Conservation (phyloP, 805 yeast genomes). For the Metschnikowia shivogae region DNA sequence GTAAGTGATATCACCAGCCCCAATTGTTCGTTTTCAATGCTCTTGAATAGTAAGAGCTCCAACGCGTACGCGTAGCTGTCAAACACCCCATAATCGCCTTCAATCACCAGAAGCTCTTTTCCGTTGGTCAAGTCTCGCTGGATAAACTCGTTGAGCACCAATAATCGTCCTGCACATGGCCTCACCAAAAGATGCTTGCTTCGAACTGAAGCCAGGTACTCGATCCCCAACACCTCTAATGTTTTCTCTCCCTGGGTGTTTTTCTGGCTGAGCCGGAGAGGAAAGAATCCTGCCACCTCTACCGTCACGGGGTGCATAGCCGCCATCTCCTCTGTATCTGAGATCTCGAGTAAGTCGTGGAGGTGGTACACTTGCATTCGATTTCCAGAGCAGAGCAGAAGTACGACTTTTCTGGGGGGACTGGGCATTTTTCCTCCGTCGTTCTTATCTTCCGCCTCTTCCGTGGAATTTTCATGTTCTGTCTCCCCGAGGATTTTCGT, state of each 20-base stretch:
- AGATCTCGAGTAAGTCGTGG: conserved; percentile 23
- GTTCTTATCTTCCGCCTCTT: conserved; percentile 5
- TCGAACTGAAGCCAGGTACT: conserved; percentile 28
- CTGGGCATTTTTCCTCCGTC: too few species aligned
- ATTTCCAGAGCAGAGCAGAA: conserved; percentile 39
- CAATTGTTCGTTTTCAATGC: conserved; percentile 12
- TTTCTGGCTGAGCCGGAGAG: conserved; percentile 9
- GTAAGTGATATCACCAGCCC: conserved; percentile 17
- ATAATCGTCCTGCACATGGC: conserved; percentile 33
- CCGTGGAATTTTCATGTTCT: too few species aligned
- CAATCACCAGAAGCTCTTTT: conserved; percentile 23
- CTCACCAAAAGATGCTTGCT: conserved; percentile 29
- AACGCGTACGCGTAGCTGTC: conserved; percentile 46
- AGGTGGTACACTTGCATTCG: conserved; percentile 27
- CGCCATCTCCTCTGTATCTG: conserved; percentile 3
- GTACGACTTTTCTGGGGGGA: not conserved
- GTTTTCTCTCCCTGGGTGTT: conserved; percentile 12
- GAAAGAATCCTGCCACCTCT: conserved; percentile 4
- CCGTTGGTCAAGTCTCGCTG: conserved; percentile 38
- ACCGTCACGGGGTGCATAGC: not conserved
- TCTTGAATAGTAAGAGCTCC: conserved; percentile 44
- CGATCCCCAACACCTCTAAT: conserved; percentile 41
- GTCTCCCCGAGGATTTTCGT: conserved; percentile 12
- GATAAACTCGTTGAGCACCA: conserved; percentile 44
- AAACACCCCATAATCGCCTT: conserved; percentile 35